These are phyloP conservation scores for Penicillium paneum DNA, from an alignment of 2,329 filamentous ascomycete genomes.

Conservation along the genomic window DNA sequence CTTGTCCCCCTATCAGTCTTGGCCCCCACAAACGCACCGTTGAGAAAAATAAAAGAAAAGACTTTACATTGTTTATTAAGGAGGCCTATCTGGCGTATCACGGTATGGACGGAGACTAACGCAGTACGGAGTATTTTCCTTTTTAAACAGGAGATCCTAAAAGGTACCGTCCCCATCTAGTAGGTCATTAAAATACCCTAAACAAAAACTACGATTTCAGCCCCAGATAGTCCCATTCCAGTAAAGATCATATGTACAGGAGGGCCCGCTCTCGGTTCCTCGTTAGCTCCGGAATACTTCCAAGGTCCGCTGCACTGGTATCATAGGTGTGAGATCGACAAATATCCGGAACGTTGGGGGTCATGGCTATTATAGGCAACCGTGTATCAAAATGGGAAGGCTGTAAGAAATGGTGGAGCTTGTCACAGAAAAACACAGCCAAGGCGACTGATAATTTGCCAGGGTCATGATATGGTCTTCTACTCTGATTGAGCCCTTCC, in stretches of 20 bases:
- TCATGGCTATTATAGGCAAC: background rate
- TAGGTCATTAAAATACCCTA: background rate
- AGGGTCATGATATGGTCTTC: background rate
- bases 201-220: background rate
- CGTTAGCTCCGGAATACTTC: background rate
- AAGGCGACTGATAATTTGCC: background rate
- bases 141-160: background rate
- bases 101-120: background rate
- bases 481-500: background rate
- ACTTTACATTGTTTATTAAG: background rate
- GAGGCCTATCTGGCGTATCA: background rate
- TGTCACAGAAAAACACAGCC: background rate
- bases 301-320: background rate
- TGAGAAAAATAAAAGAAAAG: background rate
- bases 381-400: background rate
- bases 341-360: background rate
- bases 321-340: background rate
- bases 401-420: constrained; percentile 6
- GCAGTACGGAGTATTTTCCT: background rate
- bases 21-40: constrained; percentile 24
- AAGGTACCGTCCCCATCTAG: background rate
- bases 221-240: background rate
- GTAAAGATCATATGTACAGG: background rate
- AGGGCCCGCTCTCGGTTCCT: background rate
- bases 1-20: constrained; percentile 10